phyloP scores from a whole-genome alignment of 306 rosid genomes.

The Quillaja saponaria region DNA sequence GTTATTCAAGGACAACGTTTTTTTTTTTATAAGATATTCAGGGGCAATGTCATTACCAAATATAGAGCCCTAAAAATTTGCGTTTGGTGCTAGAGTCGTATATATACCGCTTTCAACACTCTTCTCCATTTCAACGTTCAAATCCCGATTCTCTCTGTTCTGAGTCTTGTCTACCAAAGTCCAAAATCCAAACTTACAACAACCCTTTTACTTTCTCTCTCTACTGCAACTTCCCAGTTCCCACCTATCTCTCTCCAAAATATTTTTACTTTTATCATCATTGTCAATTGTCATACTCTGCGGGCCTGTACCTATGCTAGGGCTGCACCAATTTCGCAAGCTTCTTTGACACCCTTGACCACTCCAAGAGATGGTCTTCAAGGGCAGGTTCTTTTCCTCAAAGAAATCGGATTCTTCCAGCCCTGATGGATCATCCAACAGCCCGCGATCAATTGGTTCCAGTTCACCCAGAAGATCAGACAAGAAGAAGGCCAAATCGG shows the following conservation, averaged over 20 bases:
- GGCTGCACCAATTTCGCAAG: conserved; percentile 29
- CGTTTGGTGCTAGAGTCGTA: too few species aligned
- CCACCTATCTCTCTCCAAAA: not conserved
- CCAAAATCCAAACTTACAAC: too few species aligned
- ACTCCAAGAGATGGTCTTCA: conserved; percentile 74
- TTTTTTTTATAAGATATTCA: too few species aligned
- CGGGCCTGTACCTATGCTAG: conserved; percentile 50
- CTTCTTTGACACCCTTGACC: not conserved
- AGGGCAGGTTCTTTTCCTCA: conserved; percentile 90
- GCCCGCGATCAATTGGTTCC: conserved; percentile 68
- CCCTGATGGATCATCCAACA: conserved; percentile 70
- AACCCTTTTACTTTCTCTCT: too few species aligned
- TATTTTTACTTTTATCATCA: conserved; percentile 35
- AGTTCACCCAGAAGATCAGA: conserved; percentile 88
- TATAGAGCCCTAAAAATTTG: too few species aligned
- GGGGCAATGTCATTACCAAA: too few species aligned
- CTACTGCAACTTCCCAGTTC: too few species aligned
- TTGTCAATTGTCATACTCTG: conserved; percentile 28
- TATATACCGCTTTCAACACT: too few species aligned
- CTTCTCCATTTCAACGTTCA: not conserved
- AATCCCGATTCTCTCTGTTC: too few species aligned
- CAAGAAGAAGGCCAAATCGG: conserved; percentile 78
- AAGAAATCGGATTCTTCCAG: conserved; percentile 87
- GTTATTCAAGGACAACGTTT: too few species aligned
- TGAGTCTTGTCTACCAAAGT: too few species aligned